Evolutionary conservation across 495 filamentous ascomycete species (phyloP).

Genomic region (Aspergillus kassunensis): DNA sequence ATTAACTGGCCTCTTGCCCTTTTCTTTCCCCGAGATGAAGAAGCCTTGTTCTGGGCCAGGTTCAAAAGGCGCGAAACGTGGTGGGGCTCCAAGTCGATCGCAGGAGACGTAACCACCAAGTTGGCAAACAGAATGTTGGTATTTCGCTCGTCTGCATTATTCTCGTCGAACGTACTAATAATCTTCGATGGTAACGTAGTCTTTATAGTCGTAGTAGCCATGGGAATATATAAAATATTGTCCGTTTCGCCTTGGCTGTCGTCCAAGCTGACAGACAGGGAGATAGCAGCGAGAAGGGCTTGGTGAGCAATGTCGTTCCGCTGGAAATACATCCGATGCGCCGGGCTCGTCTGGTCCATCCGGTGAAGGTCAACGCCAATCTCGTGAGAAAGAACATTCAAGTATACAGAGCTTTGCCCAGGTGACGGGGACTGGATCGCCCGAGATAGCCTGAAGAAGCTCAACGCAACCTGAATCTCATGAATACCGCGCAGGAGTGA

Average conservation of each 20-base stretch:
- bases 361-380: constrained; percentile 89
- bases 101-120: constrained; percentile 91
- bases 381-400: constrained; percentile 93
- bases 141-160: constrained; percentile 80
- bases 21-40: constrained; percentile 43
- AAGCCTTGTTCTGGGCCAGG: constrained; percentile 59
- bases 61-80: constrained; percentile 83
- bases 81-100: constrained; percentile 89
- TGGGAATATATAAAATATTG: constrained; percentile 88
- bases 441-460: constrained; percentile 84
- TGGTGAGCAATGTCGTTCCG: constrained; percentile 91
- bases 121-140: constrained; percentile 96
- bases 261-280: constrained; percentile 85
- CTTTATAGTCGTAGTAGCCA: constrained; percentile 94
- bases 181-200: constrained; percentile 95
- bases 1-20: constrained; percentile 63
- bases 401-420: constrained; percentile 62
- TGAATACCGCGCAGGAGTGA: constrained; percentile 90
- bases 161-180: constrained; percentile 70
- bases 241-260: constrained; percentile 81
- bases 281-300: constrained; percentile 86
- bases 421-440: constrained; percentile 62
- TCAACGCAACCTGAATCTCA: constrained; percentile 93
- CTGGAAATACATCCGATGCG: constrained; percentile 99
- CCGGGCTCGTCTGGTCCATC: constrained; percentile 87